A percentile compares a stretch with the other conserved stretches of the same genome.
Conservation (phyloP, 768 basidiomycete genomes). For the Xerocomus potaroensis region DNA sequence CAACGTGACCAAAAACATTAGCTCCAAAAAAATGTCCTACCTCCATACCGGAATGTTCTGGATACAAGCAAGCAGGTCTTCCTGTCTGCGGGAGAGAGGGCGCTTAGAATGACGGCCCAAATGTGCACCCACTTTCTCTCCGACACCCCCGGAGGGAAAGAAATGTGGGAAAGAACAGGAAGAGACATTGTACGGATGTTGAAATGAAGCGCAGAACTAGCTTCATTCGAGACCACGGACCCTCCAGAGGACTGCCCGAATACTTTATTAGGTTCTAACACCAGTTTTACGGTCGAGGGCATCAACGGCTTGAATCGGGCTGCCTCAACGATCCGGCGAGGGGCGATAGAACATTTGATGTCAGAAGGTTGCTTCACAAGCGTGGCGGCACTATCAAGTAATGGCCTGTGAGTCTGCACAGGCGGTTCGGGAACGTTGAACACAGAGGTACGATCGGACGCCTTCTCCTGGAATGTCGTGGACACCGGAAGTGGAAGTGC, state of each 20-base stretch:
- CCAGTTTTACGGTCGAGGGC: not conserved
- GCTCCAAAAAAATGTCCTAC: slow-evolving; percentile 28
- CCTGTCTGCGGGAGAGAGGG: slow-evolving; percentile 43
- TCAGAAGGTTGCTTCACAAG: not conserved
- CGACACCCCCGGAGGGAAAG: slow-evolving; percentile 54
- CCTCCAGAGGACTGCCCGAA: not conserved
- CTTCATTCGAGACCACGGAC: not conserved
- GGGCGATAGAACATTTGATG: not conserved
- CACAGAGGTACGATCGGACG: not conserved
- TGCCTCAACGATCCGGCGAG: not conserved
- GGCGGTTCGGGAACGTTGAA: slow-evolving; percentile 9
- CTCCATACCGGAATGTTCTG: slow-evolving; percentile 59
- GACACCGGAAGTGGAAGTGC: not conserved
- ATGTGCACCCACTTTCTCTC: slow-evolving; percentile 51
- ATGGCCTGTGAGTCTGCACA: not conserved
- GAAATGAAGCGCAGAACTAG: not conserved
- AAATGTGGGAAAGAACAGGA: slow-evolving; percentile 38
- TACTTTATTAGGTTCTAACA: not conserved
- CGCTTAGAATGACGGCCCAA: slow-evolving; percentile 53
- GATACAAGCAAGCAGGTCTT: slow-evolving; percentile 49
- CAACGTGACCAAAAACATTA: slow-evolving; percentile 1
- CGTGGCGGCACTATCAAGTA: not conserved
- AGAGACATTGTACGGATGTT: not conserved
- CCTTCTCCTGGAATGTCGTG: not conserved
- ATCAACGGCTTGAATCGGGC: slow-evolving; percentile 18